phyloP scores from a whole-genome alignment of 2,329 filamentous ascomycete species.

The Sporothrix pallida region DNA sequence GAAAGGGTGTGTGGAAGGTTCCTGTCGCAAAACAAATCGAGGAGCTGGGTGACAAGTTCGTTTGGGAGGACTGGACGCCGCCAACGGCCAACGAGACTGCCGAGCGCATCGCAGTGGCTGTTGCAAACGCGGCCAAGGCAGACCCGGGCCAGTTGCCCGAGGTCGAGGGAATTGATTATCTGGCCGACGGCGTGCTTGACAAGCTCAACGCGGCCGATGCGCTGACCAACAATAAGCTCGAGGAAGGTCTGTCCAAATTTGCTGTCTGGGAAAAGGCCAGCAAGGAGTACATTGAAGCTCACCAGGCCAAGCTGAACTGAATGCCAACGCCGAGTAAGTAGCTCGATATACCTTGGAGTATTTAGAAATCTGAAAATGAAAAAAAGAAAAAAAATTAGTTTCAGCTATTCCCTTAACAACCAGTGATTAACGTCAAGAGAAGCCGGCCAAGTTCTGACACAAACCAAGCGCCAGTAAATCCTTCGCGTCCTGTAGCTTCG shows the following conservation, averaged over 20 bases:
- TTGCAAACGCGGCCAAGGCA: not conserved
- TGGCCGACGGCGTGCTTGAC: slow-evolving; percentile 23
- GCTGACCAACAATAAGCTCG: slow-evolving; percentile 27
- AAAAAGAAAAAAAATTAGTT: no score
- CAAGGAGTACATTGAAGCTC: slow-evolving; percentile 20
- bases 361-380: not conserved
- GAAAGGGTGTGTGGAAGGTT: slow-evolving; percentile 23
- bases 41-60: not conserved
- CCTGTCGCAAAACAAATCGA: slow-evolving; percentile 17
- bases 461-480: not conserved
- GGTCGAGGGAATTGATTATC: slow-evolving; percentile 5
- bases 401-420: not conserved
- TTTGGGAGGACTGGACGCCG: slow-evolving; percentile 9
- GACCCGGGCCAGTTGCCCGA: slow-evolving; percentile 6
- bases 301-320: slow-evolving; percentile 16
- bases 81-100: not conserved
- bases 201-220: slow-evolving; percentile 12
- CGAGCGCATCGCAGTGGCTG: slow-evolving; percentile 19
- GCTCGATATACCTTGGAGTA: not conserved
- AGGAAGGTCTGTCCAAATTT: slow-evolving; percentile 21
- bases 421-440: not conserved
- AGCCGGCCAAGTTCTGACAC: not conserved
- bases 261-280: slow-evolving; percentile 20
- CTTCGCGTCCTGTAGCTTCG: not conserved
- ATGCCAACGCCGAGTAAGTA: not conserved